Conservation (phyloP, 352 stramenopile genomes). For the Phytopythium vexans region DNA sequence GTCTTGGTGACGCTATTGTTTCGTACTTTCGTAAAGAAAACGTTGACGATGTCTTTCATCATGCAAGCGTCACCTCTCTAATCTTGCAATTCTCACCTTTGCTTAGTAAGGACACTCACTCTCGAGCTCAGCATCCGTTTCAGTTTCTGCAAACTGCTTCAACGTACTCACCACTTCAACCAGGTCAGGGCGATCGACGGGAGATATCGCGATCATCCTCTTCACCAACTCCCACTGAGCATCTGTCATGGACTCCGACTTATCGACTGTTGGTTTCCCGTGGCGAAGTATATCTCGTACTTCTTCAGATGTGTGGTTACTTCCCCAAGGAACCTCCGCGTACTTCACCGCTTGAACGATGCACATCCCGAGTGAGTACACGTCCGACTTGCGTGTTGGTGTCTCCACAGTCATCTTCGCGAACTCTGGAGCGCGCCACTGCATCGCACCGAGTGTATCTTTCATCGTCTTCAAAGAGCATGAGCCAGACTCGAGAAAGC, state of each 20-base stretch:
- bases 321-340: background rate
- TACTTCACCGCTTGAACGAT: background rate
- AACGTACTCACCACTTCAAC: too few relatives aligned
- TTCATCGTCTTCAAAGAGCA: slow-evolving; percentile 1
- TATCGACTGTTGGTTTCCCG: background rate
- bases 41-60: too few relatives aligned
- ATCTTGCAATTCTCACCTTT: too few relatives aligned
- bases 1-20: too few relatives aligned
- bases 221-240: background rate
- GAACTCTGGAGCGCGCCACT: background rate
- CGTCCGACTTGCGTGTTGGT: background rate
- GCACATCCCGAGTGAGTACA: too few relatives aligned
- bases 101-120: too few relatives aligned
- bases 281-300: background rate
- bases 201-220: background rate
- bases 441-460: background rate
- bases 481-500: background rate
- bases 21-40: too few relatives aligned
- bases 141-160: background rate
- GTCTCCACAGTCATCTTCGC: background rate
- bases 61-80: too few relatives aligned
- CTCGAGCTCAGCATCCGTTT: too few relatives aligned
- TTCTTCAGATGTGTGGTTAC: background rate
- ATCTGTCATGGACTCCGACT: background rate
- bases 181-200: background rate